These are phyloP conservation scores for Trichosporon sp. DNA, from an alignment of 1,284 basidiomycete species.

Conservation along the genomic window DNA sequence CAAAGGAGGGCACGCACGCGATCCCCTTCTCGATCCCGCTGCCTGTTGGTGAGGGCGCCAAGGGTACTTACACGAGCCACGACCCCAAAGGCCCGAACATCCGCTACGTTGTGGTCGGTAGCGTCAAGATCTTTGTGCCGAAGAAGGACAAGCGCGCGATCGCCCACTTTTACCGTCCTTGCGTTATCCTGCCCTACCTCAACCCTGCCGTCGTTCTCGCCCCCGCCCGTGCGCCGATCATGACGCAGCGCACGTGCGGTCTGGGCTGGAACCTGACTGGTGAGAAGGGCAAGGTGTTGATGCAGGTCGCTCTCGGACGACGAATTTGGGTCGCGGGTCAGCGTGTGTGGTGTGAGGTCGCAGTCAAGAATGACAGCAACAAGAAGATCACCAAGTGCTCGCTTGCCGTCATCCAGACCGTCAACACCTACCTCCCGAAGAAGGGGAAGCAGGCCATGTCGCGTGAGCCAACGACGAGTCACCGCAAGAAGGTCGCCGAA, in stretches of 20 bases:
- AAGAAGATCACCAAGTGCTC: slow-evolving; percentile 71
- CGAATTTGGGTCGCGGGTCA: slow-evolving; percentile 85
- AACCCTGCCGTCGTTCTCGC: slow-evolving; percentile 69
- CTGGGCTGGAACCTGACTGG: slow-evolving; percentile 65
- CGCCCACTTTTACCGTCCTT: slow-evolving; percentile 87
- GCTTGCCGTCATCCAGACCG: slow-evolving; percentile 71
- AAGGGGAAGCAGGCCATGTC: slow-evolving; percentile 58
- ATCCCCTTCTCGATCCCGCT: slow-evolving; percentile 80
- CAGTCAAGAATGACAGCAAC: slow-evolving; percentile 72
- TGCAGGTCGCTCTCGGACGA: slow-evolving; percentile 74
- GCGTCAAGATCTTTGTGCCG: slow-evolving; percentile 76
- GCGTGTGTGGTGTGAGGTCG: slow-evolving; percentile 70
- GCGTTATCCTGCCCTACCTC: slow-evolving; percentile 79
- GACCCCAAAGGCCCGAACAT: slow-evolving; percentile 64
- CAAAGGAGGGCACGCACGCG: slow-evolving; percentile 69
- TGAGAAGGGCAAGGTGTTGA: slow-evolving; percentile 68
- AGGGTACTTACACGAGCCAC: slow-evolving; percentile 68
- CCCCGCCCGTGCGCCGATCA: slow-evolving; percentile 66
- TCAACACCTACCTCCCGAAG: slow-evolving; percentile 66
- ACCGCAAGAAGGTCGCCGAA: slow-evolving; percentile 63
- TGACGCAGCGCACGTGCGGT: slow-evolving; percentile 64
- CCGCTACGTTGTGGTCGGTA: slow-evolving; percentile 82
- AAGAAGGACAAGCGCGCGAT: slow-evolving; percentile 69
- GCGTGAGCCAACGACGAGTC: slow-evolving; percentile 46
- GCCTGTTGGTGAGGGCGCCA: slow-evolving; percentile 69